Evolutionary conservation across 2,329 filamentous ascomycete species (phyloP).

Genomic region (Lecanosticta acicola): DNA sequence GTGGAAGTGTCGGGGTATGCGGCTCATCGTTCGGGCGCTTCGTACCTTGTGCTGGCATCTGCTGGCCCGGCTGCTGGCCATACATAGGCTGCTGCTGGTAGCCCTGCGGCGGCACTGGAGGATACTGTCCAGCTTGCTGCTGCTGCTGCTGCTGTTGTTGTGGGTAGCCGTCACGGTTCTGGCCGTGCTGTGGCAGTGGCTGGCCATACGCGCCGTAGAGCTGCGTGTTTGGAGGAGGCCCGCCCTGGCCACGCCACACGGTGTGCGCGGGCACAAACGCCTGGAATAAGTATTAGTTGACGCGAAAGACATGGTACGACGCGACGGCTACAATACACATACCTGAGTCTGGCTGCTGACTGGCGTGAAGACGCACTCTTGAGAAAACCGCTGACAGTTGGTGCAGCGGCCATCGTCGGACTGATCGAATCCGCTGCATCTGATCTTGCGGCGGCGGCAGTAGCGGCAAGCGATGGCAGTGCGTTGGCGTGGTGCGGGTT

Average conservation of each 20-base stretch:
- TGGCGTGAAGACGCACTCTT: constrained; percentile 72
- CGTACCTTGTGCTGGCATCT: constrained; percentile 13
- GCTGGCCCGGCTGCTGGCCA: constrained; percentile 31
- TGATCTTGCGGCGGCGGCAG: constrained; percentile 61
- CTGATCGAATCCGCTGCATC: constrained; percentile 68
- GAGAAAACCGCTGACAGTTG: constrained; percentile 68
- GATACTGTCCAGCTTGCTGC: constrained; percentile 32
- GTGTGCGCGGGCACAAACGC: constrained; percentile 69
- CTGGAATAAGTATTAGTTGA: constrained; percentile 4
- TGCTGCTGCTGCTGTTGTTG: constrained; percentile 30
- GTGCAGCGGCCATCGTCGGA: constrained; percentile 66
- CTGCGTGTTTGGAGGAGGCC: constrained; percentile 37
- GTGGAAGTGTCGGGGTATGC: constrained; percentile 47
- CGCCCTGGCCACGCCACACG: constrained; percentile 48
- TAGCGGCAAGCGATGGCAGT: constrained; percentile 58
- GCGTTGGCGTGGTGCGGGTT: constrained; percentile 54
- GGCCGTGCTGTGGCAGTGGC: constrained; percentile 38
- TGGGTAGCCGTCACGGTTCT: constrained; percentile 28
- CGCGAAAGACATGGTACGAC: not conserved
- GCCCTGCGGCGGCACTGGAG: constrained; percentile 36
- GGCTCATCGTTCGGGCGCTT: constrained; percentile 47
- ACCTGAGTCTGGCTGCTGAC: constrained; percentile 64
- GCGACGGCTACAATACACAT: not conserved
- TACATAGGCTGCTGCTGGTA: constrained; percentile 42
- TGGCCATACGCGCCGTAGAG: constrained; percentile 51